These are phyloP conservation scores for Trichoderma reesei DNA, from an alignment of 495 filamentous ascomycete species.

Conservation along the genomic window DNA sequence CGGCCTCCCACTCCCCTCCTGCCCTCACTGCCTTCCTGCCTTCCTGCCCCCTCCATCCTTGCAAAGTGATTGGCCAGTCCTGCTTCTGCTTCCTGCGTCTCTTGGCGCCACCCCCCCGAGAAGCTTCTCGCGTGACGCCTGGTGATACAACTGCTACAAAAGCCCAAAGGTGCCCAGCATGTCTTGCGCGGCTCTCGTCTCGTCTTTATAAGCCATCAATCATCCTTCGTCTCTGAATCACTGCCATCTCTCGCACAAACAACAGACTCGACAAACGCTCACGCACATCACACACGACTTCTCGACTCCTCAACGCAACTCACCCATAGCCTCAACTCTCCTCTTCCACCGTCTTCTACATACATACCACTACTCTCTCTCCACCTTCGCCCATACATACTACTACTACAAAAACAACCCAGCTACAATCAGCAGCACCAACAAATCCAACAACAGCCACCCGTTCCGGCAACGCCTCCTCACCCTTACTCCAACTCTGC, in stretches of 20 bases:
- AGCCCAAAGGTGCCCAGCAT: slow-evolving; percentile 2
- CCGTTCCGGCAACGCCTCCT: slow-evolving; percentile 7
- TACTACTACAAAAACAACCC: too few relatives aligned
- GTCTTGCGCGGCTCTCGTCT: background rate
- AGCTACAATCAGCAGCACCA: background rate
- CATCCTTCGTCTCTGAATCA: background rate
- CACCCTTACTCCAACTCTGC: background rate
- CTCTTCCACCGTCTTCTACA: background rate
- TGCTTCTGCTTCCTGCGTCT: background rate
- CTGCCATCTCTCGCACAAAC: background rate
- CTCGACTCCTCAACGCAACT: background rate
- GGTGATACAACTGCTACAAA: background rate
- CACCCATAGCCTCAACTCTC: background rate
- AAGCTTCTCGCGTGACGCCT: slow-evolving; percentile 1
- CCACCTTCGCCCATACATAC: background rate
- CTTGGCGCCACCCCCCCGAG: slow-evolving; percentile 1
- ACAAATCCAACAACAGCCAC: background rate
- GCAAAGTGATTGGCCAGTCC: background rate
- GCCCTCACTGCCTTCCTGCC: background rate
- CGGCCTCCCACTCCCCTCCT: background rate
- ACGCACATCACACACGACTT: background rate
- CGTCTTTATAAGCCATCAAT: background rate
- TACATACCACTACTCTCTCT: background rate
- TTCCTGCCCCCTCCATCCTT: background rate
- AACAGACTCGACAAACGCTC: background rate